These are phyloP conservation scores for Trichoderma sp. DNA, from an alignment of 2,329 filamentous ascomycete genomes.

Conservation along the genomic window DNA sequence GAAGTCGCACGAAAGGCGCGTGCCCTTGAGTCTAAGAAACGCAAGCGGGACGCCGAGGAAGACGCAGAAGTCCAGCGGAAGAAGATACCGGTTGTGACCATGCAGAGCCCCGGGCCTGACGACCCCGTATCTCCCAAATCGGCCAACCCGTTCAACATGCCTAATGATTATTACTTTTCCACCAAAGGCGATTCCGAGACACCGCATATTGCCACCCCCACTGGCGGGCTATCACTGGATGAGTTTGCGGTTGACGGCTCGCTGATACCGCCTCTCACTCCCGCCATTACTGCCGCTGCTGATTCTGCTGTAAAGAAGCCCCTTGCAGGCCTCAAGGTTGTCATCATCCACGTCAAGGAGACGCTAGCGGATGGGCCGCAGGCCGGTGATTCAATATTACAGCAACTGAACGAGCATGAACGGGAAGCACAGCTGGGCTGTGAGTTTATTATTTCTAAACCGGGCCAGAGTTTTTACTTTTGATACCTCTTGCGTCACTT, in stretches of 20 bases:
- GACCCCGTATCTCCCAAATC: slow-evolving; percentile 54
- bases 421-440: slow-evolving; percentile 66
- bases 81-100: slow-evolving; percentile 21
- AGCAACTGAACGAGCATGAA: slow-evolving; percentile 66
- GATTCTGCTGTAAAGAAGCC: slow-evolving; percentile 37
- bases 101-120: slow-evolving; percentile 32
- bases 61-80: slow-evolving; percentile 23
- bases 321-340: slow-evolving; percentile 70
- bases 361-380: slow-evolving; percentile 68
- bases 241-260: slow-evolving; percentile 34
- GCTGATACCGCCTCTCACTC: slow-evolving; percentile 12
- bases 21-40: slow-evolving; percentile 52
- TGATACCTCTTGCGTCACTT: slow-evolving; percentile 29
- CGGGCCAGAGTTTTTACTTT: slow-evolving; percentile 58
- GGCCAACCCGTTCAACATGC: slow-evolving; percentile 27
- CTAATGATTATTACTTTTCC: slow-evolving; percentile 12
- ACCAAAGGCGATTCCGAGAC: slow-evolving; percentile 30
- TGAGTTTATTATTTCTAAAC: slow-evolving; percentile 69
- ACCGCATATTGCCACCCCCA: slow-evolving; percentile 47
- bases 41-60: slow-evolving; percentile 51
- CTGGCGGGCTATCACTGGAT: slow-evolving; percentile 43
- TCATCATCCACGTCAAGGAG: slow-evolving; percentile 95
- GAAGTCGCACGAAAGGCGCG: slow-evolving; percentile 44
- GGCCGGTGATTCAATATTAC: slow-evolving; percentile 62
- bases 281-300: slow-evolving; percentile 14